Base-by-base conservation (phyloP, 306 rosid species). In the Amphicarpaea edgeworthii region DNA sequence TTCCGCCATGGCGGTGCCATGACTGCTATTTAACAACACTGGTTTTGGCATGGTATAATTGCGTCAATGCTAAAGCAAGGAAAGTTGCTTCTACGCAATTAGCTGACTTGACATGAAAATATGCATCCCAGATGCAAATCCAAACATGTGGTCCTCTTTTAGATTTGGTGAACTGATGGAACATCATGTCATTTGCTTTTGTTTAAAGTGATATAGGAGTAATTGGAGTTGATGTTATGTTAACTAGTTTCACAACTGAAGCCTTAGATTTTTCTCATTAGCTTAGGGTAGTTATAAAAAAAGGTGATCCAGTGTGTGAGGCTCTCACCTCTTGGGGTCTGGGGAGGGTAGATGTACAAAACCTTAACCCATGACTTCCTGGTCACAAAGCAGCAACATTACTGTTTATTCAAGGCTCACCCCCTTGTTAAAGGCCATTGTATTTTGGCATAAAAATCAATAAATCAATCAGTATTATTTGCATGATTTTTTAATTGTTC, bases 111-210 rank as follows among this genome's bases (percentile, higher is more conserved):
- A 21, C 3, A 7, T 55, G 34, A 55, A 54, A 21, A 53, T 3
- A 30, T 19, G 30, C 14, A 8, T 53, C 30, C 15, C 0, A 0
- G 60, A 53, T 53, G 26, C 59, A 51, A 51, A 19, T 51, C 7
- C 61, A 10, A 55, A 23, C 16, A 12, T 19, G 24, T 43, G 61
- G n/a, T 60, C 43, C 17, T 23, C 46, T 14, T 51, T 38, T 20
- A 63, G 21, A 58, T 77, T 45, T 58, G 45, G 64, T 34, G 55
- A 37, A 59, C 63, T 78, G 54, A 69, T 59, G 55, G 42, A 59
- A 34, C 60, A 68, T 81, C 20, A 28, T 40, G 10, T 49, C 10
- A 21, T 19, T 34, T 59, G 64, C 16, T n/a, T 61, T 41, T 38
- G 15, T 70, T 61, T 40, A 1, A 51, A 69, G 30, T 68, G 47